Evolutionary conservation across 768 basidiomycete genomes (phyloP).

Genomic region (Lactarius vividus): DNA sequence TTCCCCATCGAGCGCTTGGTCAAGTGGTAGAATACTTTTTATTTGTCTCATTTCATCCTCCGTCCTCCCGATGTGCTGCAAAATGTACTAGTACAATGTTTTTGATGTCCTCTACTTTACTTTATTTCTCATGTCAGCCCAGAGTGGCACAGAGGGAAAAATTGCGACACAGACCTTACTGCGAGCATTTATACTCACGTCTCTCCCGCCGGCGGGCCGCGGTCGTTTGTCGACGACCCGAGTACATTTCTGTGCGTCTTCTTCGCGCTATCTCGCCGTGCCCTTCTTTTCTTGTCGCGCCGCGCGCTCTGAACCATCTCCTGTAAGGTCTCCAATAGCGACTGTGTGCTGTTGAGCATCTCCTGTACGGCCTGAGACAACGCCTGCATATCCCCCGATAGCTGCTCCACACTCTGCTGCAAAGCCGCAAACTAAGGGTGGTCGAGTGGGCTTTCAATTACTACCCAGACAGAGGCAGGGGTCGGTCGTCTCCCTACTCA

Average conservation of each 20-base stretch:
- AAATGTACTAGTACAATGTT: not conserved
- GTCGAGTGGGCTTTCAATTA: not conserved
- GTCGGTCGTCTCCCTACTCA: constrained; percentile 3
- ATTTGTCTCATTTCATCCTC: not conserved
- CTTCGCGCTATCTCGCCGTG: not conserved
- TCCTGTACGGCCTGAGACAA: constrained; percentile 8
- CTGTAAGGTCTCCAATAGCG: constrained; percentile 6
- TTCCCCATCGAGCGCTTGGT: no score
- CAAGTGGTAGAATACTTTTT: not conserved
- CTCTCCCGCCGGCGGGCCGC: not conserved
- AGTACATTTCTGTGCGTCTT: not conserved
- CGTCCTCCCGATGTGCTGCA: not conserved
- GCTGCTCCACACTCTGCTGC: constrained; percentile 23
- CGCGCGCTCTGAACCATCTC: not conserved
- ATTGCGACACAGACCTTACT: not conserved
- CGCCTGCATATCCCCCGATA: constrained; percentile 13
- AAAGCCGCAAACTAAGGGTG: constrained; percentile 21
- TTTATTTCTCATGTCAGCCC: not conserved
- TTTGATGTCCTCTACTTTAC: not conserved
- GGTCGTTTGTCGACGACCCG: not conserved
- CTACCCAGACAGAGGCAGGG: not conserved
- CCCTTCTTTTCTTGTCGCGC: not conserved
- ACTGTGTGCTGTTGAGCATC: constrained; percentile 12
- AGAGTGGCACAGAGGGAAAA: not conserved
- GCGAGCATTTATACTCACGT: not conserved